Base-by-base conservation (phyloP, 2,329 filamentous ascomycete genomes). In the Helicocarpus griseus region DNA sequence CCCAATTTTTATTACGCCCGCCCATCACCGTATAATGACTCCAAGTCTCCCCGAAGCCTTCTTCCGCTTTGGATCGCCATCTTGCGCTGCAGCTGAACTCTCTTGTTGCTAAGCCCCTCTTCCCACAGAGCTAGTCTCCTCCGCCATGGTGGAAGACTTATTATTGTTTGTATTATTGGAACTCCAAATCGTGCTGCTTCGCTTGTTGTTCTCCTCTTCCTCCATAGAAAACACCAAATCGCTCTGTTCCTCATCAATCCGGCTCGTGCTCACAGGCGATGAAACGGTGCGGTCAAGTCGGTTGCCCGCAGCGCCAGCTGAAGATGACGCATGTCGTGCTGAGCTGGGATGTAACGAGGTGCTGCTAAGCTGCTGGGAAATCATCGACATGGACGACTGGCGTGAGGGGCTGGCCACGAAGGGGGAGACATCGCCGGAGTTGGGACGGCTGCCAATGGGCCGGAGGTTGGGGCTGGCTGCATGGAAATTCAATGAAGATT, bases 341-440 rank as follows among this genome's bases (percentile, higher is more conserved):
- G 65, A 64, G 41, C 62, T 63, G 29, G 72, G 71, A 51, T 74
- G 69, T 33, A 75, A 64, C 5, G 68, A 72, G 57, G 71, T 65
- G 51, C 68, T 63, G 48, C 65, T 63, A n/a, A 80, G 62, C 57
- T 79, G 79, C 60, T 81, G 78, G 44, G 78, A 80, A 50, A 83
- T 77, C 73, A 80, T 80, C 49, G 77, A 79, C 73, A 81, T 80
- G 13, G 77, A 77, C 4, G 76, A 70, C 59, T 80, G 78, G 19
- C 77, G 73, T 28, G 76, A 73, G 13, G 80, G 77, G 28, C 77
- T 79, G 19, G 77, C 73, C 38, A 81, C 62, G 53, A 77, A 74
- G 35, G 76, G 68, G 41, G 74, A 74, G 11, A 71, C 65, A 54
- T 78, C 76, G 29, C 72, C 73, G 6, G 73, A 70, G 2, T 68